phyloP scores from a whole-genome alignment of 176 grass and related monocot species.

The Oryza australiensis region DNA sequence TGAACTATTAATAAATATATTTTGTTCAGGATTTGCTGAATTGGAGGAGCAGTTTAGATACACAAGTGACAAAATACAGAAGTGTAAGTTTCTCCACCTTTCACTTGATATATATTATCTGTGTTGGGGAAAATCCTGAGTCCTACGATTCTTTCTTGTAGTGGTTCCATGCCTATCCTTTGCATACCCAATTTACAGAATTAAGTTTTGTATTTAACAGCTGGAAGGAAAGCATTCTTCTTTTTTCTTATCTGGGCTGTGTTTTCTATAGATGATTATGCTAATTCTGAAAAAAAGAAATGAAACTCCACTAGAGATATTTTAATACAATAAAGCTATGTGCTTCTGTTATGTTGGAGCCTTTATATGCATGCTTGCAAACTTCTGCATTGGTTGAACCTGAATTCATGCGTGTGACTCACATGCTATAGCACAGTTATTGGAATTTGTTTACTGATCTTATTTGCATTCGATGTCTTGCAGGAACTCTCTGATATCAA shows the following conservation, averaged over 20 bases:
- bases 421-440: not conserved
- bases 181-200: not conserved
- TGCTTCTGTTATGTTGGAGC: not conserved
- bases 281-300: not conserved
- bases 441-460: not conserved
- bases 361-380: not conserved
- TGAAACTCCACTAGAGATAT: not conserved
- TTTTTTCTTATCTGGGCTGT: not conserved
- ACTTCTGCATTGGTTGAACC: not conserved
- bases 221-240: not conserved
- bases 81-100: slow-evolving; percentile 51
- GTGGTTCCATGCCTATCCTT: not conserved
- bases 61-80: slow-evolving; percentile 94
- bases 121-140: not conserved
- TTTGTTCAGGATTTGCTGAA: slow-evolving; percentile 81
- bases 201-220: not conserved
- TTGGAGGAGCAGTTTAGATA: slow-evolving; percentile 88
- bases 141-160: not conserved
- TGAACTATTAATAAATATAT: not conserved
- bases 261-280: not conserved
- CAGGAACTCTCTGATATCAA: slow-evolving; percentile 95
- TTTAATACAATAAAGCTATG: not conserved
- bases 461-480: slow-evolving; percentile 36
- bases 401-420: not conserved
- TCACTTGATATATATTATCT: not conserved